Conservation (phyloP, 2,329 filamentous ascomycete genomes). For the Ceratocystis destructans region DNA sequence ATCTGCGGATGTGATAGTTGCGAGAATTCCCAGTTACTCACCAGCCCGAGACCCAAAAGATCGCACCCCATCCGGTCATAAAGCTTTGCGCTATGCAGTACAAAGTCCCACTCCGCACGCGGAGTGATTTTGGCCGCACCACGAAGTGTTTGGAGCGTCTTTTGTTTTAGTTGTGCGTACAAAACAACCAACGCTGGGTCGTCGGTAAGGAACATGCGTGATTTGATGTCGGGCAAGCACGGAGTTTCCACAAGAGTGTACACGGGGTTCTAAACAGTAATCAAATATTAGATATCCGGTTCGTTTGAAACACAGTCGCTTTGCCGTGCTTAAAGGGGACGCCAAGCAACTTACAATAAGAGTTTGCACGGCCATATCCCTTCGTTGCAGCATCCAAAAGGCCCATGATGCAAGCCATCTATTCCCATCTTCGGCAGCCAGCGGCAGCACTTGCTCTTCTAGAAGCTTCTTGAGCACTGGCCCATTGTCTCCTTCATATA, state of each 20-base stretch:
- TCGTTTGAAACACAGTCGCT: no score
- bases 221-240: constrained; percentile 53
- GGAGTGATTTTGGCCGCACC: constrained; percentile 73
- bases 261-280: constrained; percentile 51
- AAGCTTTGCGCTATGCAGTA: constrained; percentile 68
- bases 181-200: constrained; percentile 80
- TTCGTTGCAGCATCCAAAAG: constrained; percentile 76
- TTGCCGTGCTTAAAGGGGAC: no score
- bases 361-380: constrained; percentile 70
- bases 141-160: constrained; percentile 66
- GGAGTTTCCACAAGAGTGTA: constrained; percentile 58
- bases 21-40: constrained; percentile 71
- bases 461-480: constrained; percentile 60
- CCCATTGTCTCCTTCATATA: constrained; percentile 76
- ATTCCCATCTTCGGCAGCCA: constrained; percentile 70
- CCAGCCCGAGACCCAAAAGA: constrained; percentile 70
- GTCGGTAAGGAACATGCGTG: constrained; percentile 72
- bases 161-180: constrained; percentile 72
- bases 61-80: constrained; percentile 93
- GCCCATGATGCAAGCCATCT: constrained; percentile 93
- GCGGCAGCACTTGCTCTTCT: constrained; percentile 61
- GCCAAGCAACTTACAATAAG: constrained; percentile 51
- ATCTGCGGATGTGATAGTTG: constrained; percentile 31
- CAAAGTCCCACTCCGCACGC: constrained; percentile 73
- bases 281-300: neutral